Conservation (phyloP, 192 early-diverging fungal species). For the Mortierella alpina region DNA sequence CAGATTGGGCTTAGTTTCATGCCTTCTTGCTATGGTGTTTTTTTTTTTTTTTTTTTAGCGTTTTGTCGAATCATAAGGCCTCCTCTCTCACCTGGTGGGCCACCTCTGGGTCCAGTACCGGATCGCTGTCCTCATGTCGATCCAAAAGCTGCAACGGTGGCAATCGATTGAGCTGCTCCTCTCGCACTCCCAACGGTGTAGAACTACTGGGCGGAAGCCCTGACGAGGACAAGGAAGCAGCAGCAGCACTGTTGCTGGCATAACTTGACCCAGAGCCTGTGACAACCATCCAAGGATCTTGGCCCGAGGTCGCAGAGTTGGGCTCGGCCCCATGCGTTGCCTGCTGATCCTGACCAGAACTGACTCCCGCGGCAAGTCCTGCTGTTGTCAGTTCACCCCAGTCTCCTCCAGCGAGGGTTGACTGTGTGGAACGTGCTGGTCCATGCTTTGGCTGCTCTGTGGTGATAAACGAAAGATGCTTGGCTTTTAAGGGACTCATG, state of each 20-base stretch:
- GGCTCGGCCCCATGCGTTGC: conserved; percentile 18
- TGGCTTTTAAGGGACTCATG: conserved; percentile 39
- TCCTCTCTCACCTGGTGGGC: conserved; percentile 60
- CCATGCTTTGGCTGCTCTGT: conserved; percentile 45
- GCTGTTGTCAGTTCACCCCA: conserved; percentile 28
- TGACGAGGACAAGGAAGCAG: background rate
- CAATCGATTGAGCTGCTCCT: conserved; percentile 40
- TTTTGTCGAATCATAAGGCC: background rate
- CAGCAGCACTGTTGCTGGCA: background rate
- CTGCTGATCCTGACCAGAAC: background rate
- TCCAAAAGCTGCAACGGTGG: conserved; percentile 53
- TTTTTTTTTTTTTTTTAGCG: background rate
- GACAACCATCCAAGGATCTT: conserved; percentile 44
- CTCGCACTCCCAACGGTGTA: conserved; percentile 21
- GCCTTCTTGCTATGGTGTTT: too few species aligned
- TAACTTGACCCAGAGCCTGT: conserved; percentile 31
- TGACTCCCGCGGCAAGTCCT: background rate
- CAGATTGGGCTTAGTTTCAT: background rate
- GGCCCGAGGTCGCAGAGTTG: conserved; percentile 16
- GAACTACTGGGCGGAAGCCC: conserved; percentile 4
- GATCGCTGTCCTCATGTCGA: conserved; percentile 56
- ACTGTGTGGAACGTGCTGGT: conserved; percentile 31
- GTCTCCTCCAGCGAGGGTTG: conserved; percentile 35
- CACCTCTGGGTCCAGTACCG: conserved; percentile 53
- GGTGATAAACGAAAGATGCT: conserved; percentile 38